Evolutionary conservation across 495 filamentous ascomycete genomes (phyloP), one percentile per base, ranked within the genome.

Genomic region (Penicillium taxi): DNA sequence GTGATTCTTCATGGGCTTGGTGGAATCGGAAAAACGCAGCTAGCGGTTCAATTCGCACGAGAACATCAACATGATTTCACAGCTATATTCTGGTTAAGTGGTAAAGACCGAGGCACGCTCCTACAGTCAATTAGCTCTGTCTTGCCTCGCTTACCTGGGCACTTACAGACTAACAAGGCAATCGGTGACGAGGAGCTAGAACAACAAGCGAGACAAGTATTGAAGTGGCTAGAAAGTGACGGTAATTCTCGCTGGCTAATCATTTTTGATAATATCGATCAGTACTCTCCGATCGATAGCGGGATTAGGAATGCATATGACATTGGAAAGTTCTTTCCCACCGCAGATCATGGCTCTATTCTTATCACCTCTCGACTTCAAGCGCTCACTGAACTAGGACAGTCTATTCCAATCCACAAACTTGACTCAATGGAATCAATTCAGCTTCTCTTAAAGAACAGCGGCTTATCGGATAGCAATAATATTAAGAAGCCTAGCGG

Each of bases 21-120:
- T 3, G 61, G 66, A 0, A 60, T 66, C 3, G 64, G 65, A 18
- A 69, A 66, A 32, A 64, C 64, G 19, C 57, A 70, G 34, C 41
- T 70, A 36, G 66, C 59, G 8, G 50, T 64, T 29, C 54, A 55
- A 24, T 66, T 61, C 41, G 55, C 59, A n/a, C 45, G 48, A 22
- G 34, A 53, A 6, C 52, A 58, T 9, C 42, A 48, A 31, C 8
- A 44, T 21, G 24, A 45, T 19, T 52, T 42, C 16, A 55, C 48
- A 14, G 55, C 58, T 17, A 45, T 56, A 27, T 50, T 61, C 15
- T 58, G 52, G 52, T 21, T 61, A 9, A 42, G 35, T 46, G 47
- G 46, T 13, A 48, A 54, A n/a, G 41, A 47, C 32, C 42, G 34
- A 14, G 28, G 16, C 15, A 32, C 37, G 14, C 42, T 49, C 14